These are phyloP conservation scores for Wallacemonas collosoma DNA, from an alignment of 208 protist genomes.

Conservation along the genomic window DNA sequence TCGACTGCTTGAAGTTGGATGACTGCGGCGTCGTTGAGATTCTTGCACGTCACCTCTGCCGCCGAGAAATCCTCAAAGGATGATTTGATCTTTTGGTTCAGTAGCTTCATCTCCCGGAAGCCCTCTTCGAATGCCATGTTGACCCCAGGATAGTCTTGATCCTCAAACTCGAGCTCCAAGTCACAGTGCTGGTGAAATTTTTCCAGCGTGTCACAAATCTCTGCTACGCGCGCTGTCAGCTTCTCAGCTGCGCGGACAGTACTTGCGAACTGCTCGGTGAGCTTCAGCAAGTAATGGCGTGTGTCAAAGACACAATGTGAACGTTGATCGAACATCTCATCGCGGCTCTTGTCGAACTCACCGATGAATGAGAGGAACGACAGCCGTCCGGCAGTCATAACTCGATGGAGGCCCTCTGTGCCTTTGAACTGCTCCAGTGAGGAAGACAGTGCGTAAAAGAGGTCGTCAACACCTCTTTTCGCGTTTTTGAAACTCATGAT, in stretches of 20 bases:
- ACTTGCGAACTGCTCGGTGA: constrained; percentile 46
- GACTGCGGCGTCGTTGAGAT: constrained; percentile 36
- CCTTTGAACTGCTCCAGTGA: constrained; percentile 56
- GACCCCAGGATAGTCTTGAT: constrained; percentile 14
- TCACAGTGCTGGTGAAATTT: constrained; percentile 62
- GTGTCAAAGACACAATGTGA: constrained; percentile 39
- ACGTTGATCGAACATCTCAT: constrained; percentile 52
- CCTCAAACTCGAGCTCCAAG: constrained; percentile 36
- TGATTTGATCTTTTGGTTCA: constrained; percentile 30
- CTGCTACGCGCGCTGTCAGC: constrained; percentile 33
- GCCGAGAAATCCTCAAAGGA: constrained; percentile 33
- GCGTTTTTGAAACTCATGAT: constrained; percentile 30
- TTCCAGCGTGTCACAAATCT: constrained; percentile 35
- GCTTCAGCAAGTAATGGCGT: constrained; percentile 39
- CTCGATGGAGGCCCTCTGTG: constrained; percentile 32
- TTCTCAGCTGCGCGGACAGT: constrained; percentile 28
- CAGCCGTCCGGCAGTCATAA: constrained; percentile 47
- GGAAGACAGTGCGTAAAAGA: constrained; percentile 39
- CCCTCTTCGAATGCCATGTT: constrained; percentile 24
- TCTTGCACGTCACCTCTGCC: constrained; percentile 30
- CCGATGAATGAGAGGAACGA: constrained; percentile 59
- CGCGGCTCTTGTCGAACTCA: constrained; percentile 56
- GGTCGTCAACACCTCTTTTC: constrained; percentile 32
- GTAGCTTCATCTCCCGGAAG: constrained; percentile 33
- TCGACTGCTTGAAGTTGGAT: constrained; percentile 40